Conservation (phyloP, 495 filamentous ascomycete genomes). For the Viridothelium virens region DNA sequence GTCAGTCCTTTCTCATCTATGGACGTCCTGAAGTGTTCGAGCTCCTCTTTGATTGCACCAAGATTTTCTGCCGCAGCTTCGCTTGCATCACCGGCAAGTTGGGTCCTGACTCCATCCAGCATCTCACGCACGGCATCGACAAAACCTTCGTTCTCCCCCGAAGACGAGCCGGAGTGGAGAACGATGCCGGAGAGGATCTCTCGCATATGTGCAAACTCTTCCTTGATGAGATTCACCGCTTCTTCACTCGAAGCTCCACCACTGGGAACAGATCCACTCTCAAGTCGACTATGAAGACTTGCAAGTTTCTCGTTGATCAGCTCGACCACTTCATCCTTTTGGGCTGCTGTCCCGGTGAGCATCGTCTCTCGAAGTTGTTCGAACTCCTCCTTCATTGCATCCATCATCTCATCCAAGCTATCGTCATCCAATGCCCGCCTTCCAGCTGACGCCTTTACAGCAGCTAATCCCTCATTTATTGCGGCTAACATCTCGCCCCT, state of each 20-base stretch:
- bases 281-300: constrained; percentile 29
- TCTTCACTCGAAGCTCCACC: constrained; percentile 23
- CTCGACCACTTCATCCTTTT: constrained; percentile 37
- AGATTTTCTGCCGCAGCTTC: constrained; percentile 29
- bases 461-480: constrained; percentile 33
- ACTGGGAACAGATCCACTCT: constrained; percentile 13
- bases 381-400: constrained; percentile 48
- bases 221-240: constrained; percentile 24
- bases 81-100: constrained; percentile 28
- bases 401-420: constrained; percentile 36
- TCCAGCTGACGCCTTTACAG: constrained; percentile 29
- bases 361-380: constrained; percentile 45
- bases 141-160: constrained; percentile 36
- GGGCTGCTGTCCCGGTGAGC: constrained; percentile 25
- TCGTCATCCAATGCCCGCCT: constrained; percentile 28
- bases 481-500: constrained; percentile 30
- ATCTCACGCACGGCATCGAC: constrained; percentile 39
- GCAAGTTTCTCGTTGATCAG: constrained; percentile 32
- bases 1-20: constrained; percentile 32
- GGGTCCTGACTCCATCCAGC: constrained; percentile 33
- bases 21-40: constrained; percentile 30
- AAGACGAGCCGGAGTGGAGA: constrained; percentile 45
- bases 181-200: constrained; percentile 63
- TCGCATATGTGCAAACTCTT: constrained; percentile 59
- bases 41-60: constrained; percentile 30